Conservation (phyloP, 495 filamentous ascomycete genomes). For the Xylaria scruposa region DNA sequence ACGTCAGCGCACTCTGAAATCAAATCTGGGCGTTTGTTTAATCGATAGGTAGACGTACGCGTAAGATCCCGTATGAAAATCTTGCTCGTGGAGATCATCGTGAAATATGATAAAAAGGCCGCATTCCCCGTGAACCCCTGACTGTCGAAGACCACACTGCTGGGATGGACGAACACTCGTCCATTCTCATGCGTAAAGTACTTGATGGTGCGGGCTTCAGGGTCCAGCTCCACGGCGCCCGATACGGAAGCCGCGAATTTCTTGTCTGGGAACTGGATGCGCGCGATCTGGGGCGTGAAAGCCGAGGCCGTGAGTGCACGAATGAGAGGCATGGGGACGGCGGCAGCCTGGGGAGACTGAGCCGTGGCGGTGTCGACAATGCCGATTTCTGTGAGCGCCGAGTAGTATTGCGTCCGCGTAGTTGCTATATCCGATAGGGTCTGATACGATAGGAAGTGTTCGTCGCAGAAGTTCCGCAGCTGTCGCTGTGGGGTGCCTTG, state of each 20-base stretch:
- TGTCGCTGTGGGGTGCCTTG: conserved; percentile 62
- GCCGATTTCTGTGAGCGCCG: conserved; percentile 83
- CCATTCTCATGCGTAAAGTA: conserved; percentile 88
- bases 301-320: conserved; percentile 89
- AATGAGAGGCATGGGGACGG: conserved; percentile 63
- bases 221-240: conserved; percentile 89
- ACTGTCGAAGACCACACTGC: conserved; percentile 81
- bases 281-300: conserved; percentile 88
- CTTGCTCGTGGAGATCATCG: conserved; percentile 88
- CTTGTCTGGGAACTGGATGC: conserved; percentile 92
- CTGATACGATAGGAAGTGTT: conserved; percentile 83
- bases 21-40: background rate
- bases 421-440: conserved; percentile 86
- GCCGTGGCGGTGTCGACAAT: conserved; percentile 67
- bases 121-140: conserved; percentile 73
- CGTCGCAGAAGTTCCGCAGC: conserved; percentile 80
- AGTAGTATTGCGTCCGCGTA: conserved; percentile 83
- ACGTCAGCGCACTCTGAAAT: conserved; percentile 22
- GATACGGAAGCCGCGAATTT: conserved; percentile 86
- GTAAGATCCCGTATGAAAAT: conserved; percentile 87
- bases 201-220: conserved; percentile 88
- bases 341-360: conserved; percentile 44
- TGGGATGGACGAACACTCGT: conserved; percentile 90
- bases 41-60: conserved; percentile 60
- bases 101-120: conserved; percentile 83